phyloP scores from a whole-genome alignment of 2,329 filamentous ascomycete species.

The Fusarium sp. region DNA sequence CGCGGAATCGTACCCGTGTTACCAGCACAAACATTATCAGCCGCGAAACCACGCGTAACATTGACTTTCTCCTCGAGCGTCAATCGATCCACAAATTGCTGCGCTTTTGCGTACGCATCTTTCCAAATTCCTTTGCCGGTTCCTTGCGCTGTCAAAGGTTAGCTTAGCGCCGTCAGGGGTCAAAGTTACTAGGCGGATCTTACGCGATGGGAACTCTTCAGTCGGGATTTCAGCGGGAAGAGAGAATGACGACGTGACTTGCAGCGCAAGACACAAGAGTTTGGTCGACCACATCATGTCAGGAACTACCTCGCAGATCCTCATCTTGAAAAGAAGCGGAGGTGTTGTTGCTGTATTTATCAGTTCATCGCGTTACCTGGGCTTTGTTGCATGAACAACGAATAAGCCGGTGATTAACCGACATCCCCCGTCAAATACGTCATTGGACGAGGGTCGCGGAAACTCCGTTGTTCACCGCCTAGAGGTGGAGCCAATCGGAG shows the following conservation, averaged over 20 bases:
- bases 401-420: neutral
- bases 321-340: neutral
- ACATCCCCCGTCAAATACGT: neutral
- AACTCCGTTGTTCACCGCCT: constrained; percentile 12
- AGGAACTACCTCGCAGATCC: neutral
- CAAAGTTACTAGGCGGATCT: neutral
- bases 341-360: constrained; percentile 6
- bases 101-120: constrained; percentile 66
- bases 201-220: constrained; percentile 26
- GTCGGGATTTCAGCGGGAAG: neutral
- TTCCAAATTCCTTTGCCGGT: constrained; percentile 57
- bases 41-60: constrained; percentile 62
- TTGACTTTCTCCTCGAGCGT: constrained; percentile 72
- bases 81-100: constrained; percentile 66
- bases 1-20: constrained; percentile 58
- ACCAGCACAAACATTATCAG: constrained; percentile 58
- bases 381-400: neutral
- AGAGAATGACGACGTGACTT: neutral
- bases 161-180: constrained; percentile 18
- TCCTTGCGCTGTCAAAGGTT: constrained; percentile 10
- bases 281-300: constrained; percentile 16
- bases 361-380: neutral
- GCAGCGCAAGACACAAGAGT: constrained; percentile 5
- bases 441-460: constrained; percentile 1
- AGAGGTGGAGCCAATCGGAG: neutral